Base-by-base conservation (phyloP, 73 alveolate species). In the Paramecium pentaurelia region DNA sequence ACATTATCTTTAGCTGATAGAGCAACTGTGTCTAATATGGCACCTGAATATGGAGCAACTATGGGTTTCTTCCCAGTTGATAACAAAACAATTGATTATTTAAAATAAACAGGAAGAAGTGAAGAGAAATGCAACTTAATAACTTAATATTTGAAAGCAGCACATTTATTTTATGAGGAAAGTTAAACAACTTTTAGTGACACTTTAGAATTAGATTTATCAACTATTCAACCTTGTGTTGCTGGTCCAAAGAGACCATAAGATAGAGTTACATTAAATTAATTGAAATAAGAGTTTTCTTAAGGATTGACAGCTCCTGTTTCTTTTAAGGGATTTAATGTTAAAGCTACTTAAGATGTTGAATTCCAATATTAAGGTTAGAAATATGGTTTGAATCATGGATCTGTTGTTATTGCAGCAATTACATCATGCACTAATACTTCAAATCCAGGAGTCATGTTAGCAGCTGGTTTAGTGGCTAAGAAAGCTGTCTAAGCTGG, bases 191-290 rank as follows among this genome's bases (percentile, higher is more conserved):
- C 20, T 58, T 93, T 96, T 58, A 97, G 97, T 25, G 99, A 93
- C 12, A 88, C 91, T 86, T 68, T 97, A 94, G 97, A 97, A 92
- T 96, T 97, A 11, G 98, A 97, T 92, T 93, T 97, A 12, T 28
- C 95, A 22, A 45, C 98, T n/a, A 98, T 97, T 47, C 86, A 77
- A 68, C 97, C 99, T 6, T 96, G 96, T 90, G 93, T 97, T 16
- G 95, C 98, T 25, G 99, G 99, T 54, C 99, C 99, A 16, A 97
- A 97, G 93, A 94, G 99, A 91, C 98, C 98, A 8, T 97, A 96
- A 64, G 99, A 97, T 59, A 94, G 98, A 92, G 99, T 97, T 60
- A 87, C 93, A 11, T 93, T 97, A 34, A 38, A 92, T 54, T 84
- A 88, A 88, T 86, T 97, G 95, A 95, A 96, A 95, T 58, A 71